Conservation (phyloP, 441 rosid genomes). For the Pelargonium fulgidum region DNA sequence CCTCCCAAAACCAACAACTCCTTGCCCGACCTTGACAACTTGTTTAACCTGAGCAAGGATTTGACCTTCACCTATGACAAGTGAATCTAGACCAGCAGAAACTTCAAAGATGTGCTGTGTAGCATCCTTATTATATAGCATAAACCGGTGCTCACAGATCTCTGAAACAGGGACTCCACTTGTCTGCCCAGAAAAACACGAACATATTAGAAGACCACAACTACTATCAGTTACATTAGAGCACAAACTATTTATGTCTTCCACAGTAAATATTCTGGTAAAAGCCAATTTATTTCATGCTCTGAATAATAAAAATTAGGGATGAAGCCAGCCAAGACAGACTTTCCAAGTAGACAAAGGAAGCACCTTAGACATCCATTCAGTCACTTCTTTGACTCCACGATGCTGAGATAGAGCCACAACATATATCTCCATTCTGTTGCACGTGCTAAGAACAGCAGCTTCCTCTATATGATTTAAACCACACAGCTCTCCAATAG, state of each 20-base stretch:
- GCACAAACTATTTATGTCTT: neutral
- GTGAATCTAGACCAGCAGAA: constrained; percentile 91
- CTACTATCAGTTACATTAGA: constrained; percentile 4
- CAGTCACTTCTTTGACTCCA: constrained; percentile 94
- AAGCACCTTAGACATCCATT: constrained; percentile 94
- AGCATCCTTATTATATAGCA: constrained; percentile 71
- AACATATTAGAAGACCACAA: constrained; percentile 11
- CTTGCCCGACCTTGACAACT: constrained; percentile 83
- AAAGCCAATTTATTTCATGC: neutral
- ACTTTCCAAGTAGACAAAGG: constrained; percentile 9
- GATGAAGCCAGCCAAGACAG: neutral
- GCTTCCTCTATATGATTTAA: constrained; percentile 97
- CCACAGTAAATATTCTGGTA: neutral
- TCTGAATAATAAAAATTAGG: neutral
- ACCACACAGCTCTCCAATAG: constrained; percentile 64
- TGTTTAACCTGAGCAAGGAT: constrained; percentile 97
- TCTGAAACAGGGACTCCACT: constrained; percentile 84
- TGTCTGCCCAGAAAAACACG: constrained; percentile 41
- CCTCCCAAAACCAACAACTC: constrained; percentile 86
- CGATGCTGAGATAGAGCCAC: constrained; percentile 91
- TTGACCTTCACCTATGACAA: constrained; percentile 93
- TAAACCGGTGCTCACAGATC: constrained; percentile 67
- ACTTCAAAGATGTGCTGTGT: constrained; percentile 88
- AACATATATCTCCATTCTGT: constrained; percentile 94
- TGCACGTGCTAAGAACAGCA: constrained; percentile 96